Evolutionary conservation across 2,329 filamentous ascomycete species (phyloP).

Genomic region (Rhinocladiella mackenziei): DNA sequence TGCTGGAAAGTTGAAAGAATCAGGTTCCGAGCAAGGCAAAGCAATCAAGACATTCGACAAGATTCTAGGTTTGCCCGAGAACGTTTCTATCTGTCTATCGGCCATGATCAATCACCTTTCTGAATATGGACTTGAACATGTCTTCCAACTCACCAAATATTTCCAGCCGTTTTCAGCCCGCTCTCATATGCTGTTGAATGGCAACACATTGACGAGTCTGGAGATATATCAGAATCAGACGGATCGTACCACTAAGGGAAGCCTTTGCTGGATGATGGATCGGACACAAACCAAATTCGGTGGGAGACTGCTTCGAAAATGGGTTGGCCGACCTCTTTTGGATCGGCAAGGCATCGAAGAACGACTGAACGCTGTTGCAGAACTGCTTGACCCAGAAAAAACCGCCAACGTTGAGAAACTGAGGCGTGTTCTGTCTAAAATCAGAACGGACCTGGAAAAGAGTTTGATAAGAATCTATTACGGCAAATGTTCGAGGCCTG

Average conservation of each 20-base stretch:
- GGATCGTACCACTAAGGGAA: constrained; percentile 77
- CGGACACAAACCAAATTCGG: constrained; percentile 88
- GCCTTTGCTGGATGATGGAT: constrained; percentile 91
- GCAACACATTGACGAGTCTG: constrained; percentile 86
- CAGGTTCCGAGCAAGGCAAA: constrained; percentile 51
- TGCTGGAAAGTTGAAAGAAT: constrained; percentile 71
- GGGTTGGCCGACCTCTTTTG: constrained; percentile 87
- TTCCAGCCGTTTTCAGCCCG: constrained; percentile 93
- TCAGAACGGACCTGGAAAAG: constrained; percentile 81
- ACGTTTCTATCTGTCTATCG: constrained; percentile 86
- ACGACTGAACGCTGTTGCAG: constrained; percentile 78
- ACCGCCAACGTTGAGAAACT: constrained; percentile 68
- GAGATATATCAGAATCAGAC: constrained; percentile 96
- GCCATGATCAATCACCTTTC: constrained; percentile 92
- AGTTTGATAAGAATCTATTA: constrained; percentile 96
- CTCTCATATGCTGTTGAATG: constrained; percentile 93
- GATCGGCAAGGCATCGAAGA: constrained; percentile 71
- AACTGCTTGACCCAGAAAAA: constrained; percentile 67
- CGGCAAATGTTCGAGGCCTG: constrained; percentile 85
- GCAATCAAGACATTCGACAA: constrained; percentile 72
- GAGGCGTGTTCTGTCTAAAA: constrained; percentile 64
- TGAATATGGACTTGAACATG: constrained; percentile 89
- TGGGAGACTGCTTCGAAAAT: constrained; percentile 81
- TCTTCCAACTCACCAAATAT: constrained; percentile 94
- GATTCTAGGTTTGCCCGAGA: constrained; percentile 76